Evolutionary conservation across 2,329 filamentous ascomycete genomes (phyloP), one percentile per base, ranked within the genome.

Genomic region (Lecanicillium sp.): DNA sequence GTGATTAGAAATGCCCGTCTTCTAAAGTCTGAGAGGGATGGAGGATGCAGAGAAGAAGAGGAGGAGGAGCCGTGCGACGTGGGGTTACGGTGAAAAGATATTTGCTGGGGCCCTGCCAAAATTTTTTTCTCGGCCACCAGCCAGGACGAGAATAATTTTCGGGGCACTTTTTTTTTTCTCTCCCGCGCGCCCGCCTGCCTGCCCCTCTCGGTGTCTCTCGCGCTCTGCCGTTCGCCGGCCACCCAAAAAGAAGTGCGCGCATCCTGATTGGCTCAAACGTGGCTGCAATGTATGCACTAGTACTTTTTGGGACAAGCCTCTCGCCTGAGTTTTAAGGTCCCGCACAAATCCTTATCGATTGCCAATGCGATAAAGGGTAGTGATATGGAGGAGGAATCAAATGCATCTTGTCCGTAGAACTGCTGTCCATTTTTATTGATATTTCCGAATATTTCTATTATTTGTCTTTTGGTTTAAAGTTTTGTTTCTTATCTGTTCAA

Each of bases 11-110:
- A 33, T 44, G 35, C 34, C 39, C 30, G 44, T 51, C 47, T 51
- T 53, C 48, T 51, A 44, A 48, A 54, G 46, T 53, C 50, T 50
- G 49, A 43, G 43, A 46, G 51, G 44, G 43, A 48, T 42, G 42
- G 43, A 49, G 45, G 37, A 42, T 42, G 38, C 39, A 48, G 7
- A 41, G 46, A 45, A 44, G 45, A 42, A 47, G 48, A 51, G 44
- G 43, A 46, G 44, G 44, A 46, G 42, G 41, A 38, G 40, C 45
- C 39, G 35, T 33, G 32, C 35, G 43, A 57, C 54, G 58, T 59
- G 57, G 58, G 58, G 57, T 59, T 47, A 52, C 50, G 50, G 46
- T 52, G 57, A 54, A 55, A 25, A 60, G 55, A 60, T 59, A 56
- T 60, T 58, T 55, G 55, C 48, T 50, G 34, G 29, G 51, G 47